Evolutionary conservation across 768 basidiomycete genomes (phyloP).

Genomic region (Solioccasus polychromus): DNA sequence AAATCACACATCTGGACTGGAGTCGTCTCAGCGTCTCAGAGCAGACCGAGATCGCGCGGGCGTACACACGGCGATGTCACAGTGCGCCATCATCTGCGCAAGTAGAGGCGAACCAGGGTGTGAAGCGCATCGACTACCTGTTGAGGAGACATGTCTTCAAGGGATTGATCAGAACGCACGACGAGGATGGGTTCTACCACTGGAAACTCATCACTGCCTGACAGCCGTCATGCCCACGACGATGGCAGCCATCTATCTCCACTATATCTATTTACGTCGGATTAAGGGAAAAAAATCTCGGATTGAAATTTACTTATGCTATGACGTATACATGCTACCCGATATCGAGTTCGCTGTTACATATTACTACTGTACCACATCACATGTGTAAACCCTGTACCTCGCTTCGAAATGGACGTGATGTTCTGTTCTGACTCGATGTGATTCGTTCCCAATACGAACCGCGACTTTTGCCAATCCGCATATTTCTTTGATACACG

Average conservation of each 20-base stretch:
- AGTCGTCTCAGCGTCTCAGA: conserved; percentile 23
- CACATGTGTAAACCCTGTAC: too few relatives aligned
- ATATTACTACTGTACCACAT: too few relatives aligned
- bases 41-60: conserved; percentile 33
- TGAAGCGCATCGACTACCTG: conserved; percentile 40
- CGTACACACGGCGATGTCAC: conserved; percentile 35
- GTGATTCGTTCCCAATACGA: too few relatives aligned
- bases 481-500: too few relatives aligned
- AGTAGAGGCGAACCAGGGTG: conserved; percentile 36
- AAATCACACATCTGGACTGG: conserved; percentile 38
- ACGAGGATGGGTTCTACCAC: conserved; percentile 29
- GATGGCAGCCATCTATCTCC: too few relatives aligned
- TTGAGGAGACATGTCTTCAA: conserved; percentile 34
- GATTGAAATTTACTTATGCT: too few relatives aligned
- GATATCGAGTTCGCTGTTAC: too few relatives aligned
- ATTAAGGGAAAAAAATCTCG: too few relatives aligned
- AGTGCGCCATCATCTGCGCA: conserved; percentile 30
- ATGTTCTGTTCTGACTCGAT: too few relatives aligned
- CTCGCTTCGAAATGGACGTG: too few relatives aligned
- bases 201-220: conserved; percentile 28
- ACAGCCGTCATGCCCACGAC: neutral
- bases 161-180: conserved; percentile 32
- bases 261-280: conserved; percentile 5
- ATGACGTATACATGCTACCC: too few relatives aligned
- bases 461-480: too few relatives aligned